Evolutionary conservation across 805 yeast species (phyloP).

Genomic region (Wickerhamomyces alni): DNA sequence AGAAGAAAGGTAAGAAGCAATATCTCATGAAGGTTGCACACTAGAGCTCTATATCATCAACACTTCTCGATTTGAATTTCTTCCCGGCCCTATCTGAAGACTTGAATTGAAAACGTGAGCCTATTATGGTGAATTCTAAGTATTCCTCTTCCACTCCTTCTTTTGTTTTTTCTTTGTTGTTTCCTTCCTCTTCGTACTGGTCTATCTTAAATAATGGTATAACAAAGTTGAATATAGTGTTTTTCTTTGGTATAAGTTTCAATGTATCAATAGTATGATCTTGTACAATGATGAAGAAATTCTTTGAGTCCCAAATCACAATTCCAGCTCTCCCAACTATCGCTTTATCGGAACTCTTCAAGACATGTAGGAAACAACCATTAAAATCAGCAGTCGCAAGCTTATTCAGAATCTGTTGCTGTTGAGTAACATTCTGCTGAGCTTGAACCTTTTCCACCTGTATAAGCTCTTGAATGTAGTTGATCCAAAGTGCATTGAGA

Average conservation of each 20-base stretch:
- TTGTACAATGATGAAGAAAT: slow-evolving; percentile 57
- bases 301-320: slow-evolving; percentile 79
- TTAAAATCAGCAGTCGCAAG: slow-evolving; percentile 75
- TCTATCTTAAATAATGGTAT: slow-evolving; percentile 26
- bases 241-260: slow-evolving; percentile 60
- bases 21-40: background rate
- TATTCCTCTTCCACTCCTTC: slow-evolving; percentile 29
- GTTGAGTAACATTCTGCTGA: background rate
- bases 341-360: slow-evolving; percentile 48
- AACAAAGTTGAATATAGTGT: slow-evolving; percentile 54
- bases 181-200: slow-evolving; percentile 12
- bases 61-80: slow-evolving; percentile 77
- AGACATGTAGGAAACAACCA: slow-evolving; percentile 63
- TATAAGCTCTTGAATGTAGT: slow-evolving; percentile 55
- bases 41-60: slow-evolving; percentile 42
- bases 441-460: slow-evolving; percentile 23
- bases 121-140: slow-evolving; percentile 61
- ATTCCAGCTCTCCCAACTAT: slow-evolving; percentile 65
- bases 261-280: slow-evolving; percentile 51
- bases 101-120: slow-evolving; percentile 71
- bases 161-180: slow-evolving; percentile 12
- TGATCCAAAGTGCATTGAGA: slow-evolving; percentile 67
- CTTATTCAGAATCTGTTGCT: slow-evolving; percentile 39
- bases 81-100: slow-evolving; percentile 76
- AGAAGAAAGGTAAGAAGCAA: background rate